A percentile compares a stretch with the other conserved stretches of the same genome.
Conservation (phyloP, 768 basidiomycete genomes). For the Tubosaeta sp. region DNA sequence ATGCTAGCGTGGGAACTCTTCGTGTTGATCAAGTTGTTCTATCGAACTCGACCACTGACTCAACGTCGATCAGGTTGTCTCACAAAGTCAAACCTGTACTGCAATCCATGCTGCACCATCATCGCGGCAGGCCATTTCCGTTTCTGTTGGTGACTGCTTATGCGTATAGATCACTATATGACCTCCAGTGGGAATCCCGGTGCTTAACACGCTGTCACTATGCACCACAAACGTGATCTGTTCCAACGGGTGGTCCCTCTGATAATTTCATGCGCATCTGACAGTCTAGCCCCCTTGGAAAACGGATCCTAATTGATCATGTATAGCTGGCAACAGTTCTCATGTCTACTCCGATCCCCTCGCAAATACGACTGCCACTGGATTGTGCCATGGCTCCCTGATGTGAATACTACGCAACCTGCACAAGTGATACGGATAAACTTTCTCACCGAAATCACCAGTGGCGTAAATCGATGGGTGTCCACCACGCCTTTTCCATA, state of each 20-base stretch:
- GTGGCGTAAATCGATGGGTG: conserved; percentile 4
- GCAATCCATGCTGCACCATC: neutral
- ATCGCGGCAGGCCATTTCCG: neutral
- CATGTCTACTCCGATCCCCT: neutral
- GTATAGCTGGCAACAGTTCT: neutral
- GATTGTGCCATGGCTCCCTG: conserved; percentile 1
- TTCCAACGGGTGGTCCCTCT: neutral
- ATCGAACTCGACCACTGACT: neutral
- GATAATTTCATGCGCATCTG: neutral
- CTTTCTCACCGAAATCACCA: neutral
- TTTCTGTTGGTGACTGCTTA: neutral
- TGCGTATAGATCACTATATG: neutral
- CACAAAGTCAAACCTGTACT: neutral
- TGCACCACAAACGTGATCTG: neutral
- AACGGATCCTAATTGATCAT: too few species aligned
- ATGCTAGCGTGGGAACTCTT: conserved; percentile 23
- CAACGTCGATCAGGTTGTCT: neutral
- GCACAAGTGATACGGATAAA: conserved; percentile 1
- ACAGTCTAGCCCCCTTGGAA: too few species aligned
- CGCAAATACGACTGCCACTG: conserved; percentile 2
- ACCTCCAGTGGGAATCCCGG: neutral
- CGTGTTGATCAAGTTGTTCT: too few species aligned
- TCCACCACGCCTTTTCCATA: conserved; percentile 13
- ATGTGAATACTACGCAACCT: conserved; percentile 1
- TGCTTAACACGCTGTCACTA: neutral